phyloP scores from a whole-genome alignment of 1,139 yeast genomes.

The Waltiozyma sp. region DNA sequence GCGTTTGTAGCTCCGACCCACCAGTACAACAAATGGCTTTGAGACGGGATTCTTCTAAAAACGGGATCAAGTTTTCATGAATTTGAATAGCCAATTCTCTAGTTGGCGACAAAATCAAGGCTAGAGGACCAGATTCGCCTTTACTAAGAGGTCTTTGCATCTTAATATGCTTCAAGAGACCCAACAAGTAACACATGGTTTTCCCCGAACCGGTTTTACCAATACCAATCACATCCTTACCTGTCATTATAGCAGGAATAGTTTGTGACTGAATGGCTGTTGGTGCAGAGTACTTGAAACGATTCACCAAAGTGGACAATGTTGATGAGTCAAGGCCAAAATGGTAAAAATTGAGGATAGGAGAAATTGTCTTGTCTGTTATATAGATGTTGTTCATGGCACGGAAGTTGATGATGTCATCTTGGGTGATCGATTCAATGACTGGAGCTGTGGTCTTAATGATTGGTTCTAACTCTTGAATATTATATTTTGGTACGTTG shows the following conservation, averaged over 20 bases:
- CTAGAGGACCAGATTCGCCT: constrained; percentile 63
- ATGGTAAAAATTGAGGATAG: constrained; percentile 71
- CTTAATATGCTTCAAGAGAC: constrained; percentile 71
- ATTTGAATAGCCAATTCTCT: constrained; percentile 88
- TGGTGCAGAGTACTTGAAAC: constrained; percentile 49
- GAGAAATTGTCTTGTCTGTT: constrained; percentile 27
- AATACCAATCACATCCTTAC: constrained; percentile 83
- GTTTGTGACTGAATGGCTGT: constrained; percentile 91
- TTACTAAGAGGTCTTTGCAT: constrained; percentile 49
- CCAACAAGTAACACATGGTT: constrained; percentile 78
- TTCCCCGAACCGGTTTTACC: constrained; percentile 98
- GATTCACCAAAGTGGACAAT: constrained; percentile 29
- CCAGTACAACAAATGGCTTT: constrained; percentile 81
- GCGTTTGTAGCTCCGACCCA: constrained; percentile 78
- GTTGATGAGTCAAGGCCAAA: constrained; percentile 61
- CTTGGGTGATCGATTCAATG: constrained; percentile 33
- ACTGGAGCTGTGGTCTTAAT: constrained; percentile 56
- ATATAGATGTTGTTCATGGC: constrained; percentile 18
- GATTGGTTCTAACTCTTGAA: constrained; percentile 40
- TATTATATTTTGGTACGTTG: constrained; percentile 11
- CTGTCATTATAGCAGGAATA: constrained; percentile 81
- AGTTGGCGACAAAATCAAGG: constrained; percentile 79
- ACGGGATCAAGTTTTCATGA: constrained; percentile 50
- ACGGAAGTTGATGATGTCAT: constrained; percentile 18
- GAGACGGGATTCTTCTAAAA: constrained; percentile 36